phyloP scores from a whole-genome alignment of 139 green algal genomes.

The Coccomyxa sp. region DNA sequence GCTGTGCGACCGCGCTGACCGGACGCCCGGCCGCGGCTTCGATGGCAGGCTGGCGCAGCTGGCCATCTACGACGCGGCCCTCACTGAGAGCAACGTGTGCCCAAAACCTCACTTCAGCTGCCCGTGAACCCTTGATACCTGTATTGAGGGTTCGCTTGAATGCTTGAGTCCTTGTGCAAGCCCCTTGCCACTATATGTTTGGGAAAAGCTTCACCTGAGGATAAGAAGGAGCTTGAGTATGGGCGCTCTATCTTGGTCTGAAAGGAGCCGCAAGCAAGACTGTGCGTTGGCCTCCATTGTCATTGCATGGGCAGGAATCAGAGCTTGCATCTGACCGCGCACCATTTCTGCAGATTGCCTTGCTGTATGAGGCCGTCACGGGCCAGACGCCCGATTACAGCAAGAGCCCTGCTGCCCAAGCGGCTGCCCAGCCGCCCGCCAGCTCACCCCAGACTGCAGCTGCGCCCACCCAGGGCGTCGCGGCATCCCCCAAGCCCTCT shows the following conservation, averaged over 20 bases:
- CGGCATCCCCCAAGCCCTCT: background rate
- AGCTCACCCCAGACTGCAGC: background rate
- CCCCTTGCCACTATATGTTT: background rate
- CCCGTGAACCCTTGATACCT: background rate
- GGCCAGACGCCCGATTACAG: background rate
- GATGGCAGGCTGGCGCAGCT: constrained; percentile 37
- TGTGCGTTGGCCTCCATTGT: background rate
- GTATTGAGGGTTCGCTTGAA: background rate
- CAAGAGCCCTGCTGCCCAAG: background rate
- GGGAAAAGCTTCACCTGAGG: no score
- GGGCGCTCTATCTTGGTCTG: no score
- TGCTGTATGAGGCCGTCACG: background rate
- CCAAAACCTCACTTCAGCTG: background rate
- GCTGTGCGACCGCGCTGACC: constrained; percentile 35
- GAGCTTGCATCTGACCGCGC: background rate
- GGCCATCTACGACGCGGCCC: constrained; percentile 18
- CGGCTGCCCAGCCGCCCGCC: no score
- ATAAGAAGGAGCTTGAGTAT: no score
- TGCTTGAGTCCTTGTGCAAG: background rate
- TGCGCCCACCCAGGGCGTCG: background rate
- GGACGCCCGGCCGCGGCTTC: constrained; percentile 17
- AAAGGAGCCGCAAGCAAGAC: background rate
- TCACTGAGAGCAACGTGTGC: constrained; percentile 2
- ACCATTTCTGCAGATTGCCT: background rate
- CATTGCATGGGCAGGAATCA: background rate